Evolutionary conservation across 2,329 filamentous ascomycete species (phyloP).

Genomic region (Colletotrichum tofieldiae): DNA sequence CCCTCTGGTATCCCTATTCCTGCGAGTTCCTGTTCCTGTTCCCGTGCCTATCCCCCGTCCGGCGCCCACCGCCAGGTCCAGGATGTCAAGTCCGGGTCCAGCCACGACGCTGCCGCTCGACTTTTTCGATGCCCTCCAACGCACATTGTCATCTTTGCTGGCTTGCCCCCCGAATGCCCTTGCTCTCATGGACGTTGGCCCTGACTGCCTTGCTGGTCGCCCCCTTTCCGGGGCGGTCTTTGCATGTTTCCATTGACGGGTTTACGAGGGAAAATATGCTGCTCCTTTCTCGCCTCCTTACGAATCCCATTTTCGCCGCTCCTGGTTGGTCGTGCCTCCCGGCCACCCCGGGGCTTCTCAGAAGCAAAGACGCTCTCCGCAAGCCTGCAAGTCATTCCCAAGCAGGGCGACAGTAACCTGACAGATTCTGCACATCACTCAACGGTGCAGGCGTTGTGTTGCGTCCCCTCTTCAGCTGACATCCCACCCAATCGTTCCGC

Average conservation of each 20-base stretch:
- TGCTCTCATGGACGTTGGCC: not conserved
- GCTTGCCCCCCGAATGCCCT: not conserved
- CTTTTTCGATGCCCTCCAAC: not conserved
- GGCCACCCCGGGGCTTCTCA: not conserved
- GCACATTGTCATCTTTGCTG: not conserved
- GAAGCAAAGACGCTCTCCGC: not conserved
- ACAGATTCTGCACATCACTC: slow-evolving; percentile 8
- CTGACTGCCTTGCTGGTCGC: not conserved
- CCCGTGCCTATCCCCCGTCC: not conserved
- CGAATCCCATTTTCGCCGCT: slow-evolving; percentile 23
- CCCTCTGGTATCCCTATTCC: not conserved
- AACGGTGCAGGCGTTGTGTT: not conserved
- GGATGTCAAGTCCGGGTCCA: not conserved
- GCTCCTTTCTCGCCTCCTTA: slow-evolving; percentile 21
- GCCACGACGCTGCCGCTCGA: not conserved
- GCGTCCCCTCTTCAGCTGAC: not conserved
- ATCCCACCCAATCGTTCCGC: not conserved
- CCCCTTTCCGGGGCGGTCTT: not conserved
- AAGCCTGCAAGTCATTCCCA: slow-evolving; percentile 12
- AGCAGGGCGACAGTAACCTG: not conserved
- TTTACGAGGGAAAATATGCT: slow-evolving; percentile 26
- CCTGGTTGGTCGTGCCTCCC: not conserved
- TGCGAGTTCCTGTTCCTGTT: not conserved
- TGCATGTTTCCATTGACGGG: slow-evolving; percentile 14
- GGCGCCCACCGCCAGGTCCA: not conserved